phyloP scores from a whole-genome alignment of 2,329 filamentous ascomycete genomes.

The Erysiphe neolycopersici region DNA sequence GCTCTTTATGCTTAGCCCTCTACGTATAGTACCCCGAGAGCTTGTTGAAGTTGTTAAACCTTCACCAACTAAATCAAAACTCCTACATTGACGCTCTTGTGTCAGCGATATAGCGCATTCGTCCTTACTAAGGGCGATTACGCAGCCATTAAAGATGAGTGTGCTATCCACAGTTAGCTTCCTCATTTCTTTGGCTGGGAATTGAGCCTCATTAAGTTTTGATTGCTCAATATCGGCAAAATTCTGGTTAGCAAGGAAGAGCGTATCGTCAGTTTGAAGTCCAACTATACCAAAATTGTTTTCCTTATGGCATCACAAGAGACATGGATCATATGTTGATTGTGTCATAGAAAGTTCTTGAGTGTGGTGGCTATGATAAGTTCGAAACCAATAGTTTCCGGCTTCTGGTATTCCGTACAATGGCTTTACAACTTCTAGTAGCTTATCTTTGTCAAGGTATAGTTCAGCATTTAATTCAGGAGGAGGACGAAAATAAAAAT shows the following conservation, averaged over 20 bases:
- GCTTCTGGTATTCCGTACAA: constrained; percentile 3
- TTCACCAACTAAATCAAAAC: not conserved
- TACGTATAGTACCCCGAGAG: not conserved
- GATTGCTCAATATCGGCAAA: constrained; percentile 1
- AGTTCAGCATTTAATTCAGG: not conserved
- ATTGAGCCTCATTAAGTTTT: constrained; percentile 1
- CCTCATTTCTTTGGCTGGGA: constrained; percentile 1
- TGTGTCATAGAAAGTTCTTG: constrained; percentile 1
- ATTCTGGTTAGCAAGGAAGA: constrained; percentile 1
- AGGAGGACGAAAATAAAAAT: constrained; percentile 2
- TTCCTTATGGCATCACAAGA: not conserved
- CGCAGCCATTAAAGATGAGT: not conserved
- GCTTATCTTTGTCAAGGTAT: not conserved
- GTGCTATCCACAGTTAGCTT: not conserved
- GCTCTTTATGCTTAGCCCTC: not conserved
- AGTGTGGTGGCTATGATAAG: constrained; percentile 2
- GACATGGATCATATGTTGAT: constrained; percentile 1
- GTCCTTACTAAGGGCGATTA: not conserved
- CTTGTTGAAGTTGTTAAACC: not conserved
- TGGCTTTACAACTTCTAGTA: constrained; percentile 1
- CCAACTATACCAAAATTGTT: constrained; percentile 1
- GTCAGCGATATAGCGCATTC: not conserved
- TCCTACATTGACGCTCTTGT: constrained; percentile 1
- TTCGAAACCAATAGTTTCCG: constrained; percentile 3
- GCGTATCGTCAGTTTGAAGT: constrained; percentile 3